A percentile compares a stretch with the other conserved stretches of the same genome.
Conservation (phyloP, 2,329 filamentous ascomycete genomes). For the Colletotrichum incanum region DNA sequence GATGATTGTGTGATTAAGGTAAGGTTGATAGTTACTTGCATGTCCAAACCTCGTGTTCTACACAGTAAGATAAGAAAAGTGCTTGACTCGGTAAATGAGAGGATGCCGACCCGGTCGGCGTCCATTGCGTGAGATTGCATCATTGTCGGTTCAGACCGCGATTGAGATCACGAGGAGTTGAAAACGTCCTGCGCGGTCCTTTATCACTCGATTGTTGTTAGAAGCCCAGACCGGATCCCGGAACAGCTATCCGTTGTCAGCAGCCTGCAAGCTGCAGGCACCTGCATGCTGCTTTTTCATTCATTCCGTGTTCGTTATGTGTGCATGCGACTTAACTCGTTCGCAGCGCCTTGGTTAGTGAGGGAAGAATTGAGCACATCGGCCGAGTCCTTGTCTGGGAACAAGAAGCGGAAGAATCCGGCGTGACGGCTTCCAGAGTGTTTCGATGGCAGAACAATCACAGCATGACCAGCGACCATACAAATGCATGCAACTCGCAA, state of each 20-base stretch:
- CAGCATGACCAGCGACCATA: too few species aligned
- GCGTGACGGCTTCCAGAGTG: not conserved
- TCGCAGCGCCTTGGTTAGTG: constrained; percentile 5
- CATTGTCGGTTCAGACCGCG: not conserved
- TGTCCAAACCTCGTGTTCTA: constrained; percentile 13
- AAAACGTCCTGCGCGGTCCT: not conserved
- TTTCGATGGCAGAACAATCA: not conserved
- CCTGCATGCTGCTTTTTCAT: constrained; percentile 10
- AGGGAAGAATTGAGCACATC: constrained; percentile 5
- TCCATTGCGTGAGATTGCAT: constrained; percentile 25
- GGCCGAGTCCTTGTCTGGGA: constrained; percentile 18
- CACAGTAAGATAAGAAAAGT: not conserved
- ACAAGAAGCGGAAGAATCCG: not conserved
- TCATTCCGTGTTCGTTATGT: constrained; percentile 28
- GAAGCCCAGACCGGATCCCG: not conserved
- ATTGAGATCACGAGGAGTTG: not conserved
- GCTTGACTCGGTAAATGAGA: not conserved
- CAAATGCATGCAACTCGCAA: not conserved
- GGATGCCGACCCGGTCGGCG: not conserved
- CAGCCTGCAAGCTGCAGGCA: not conserved
- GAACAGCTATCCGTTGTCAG: constrained; percentile 7
- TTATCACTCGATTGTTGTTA: not conserved
- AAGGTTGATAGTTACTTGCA: not conserved
- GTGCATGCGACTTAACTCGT: not conserved
- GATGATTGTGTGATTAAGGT: not conserved